Base-by-base conservation (phyloP, 2,329 filamentous ascomycete genomes). In the Paracoccidioides brasiliensis region DNA sequence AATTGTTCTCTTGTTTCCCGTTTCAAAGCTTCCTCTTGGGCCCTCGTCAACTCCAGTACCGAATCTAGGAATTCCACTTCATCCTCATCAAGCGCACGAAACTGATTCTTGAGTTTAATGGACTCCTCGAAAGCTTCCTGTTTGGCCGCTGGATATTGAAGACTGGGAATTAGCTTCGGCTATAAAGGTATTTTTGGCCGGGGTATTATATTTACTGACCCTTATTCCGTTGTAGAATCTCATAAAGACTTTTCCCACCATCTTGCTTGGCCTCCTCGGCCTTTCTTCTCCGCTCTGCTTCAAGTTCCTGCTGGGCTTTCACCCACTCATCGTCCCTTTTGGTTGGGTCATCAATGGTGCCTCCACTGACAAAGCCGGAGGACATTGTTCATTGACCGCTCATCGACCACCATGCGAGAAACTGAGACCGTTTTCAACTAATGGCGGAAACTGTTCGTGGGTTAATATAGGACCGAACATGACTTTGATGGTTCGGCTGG, bases 1-100 rank as follows among this genome's bases (percentile, higher is more conserved):
- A 85, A 68, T 62, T 80, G 78, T 59, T 82, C 79, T 4, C 71
- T 70, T 0, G 80, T 84, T 60, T 84, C 79, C 61, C 75, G 78
- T 62, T 74, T 78, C 46, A 83, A 72, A 3, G 74, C 77, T 2
- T 72, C 75, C 61, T 84, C 81, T 63, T 81, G 73, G 28, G 75
- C 76, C 32, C 80, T 73, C 32, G 77, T 78, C 5, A 75, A 77
- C 61, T 82, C 79, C 38, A 80, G 70, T 1, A 84, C 72, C 0
- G 78, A 79, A 58, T 83, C 76, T 3, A 78, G 65, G 57, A 77
- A 78, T 2, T 77, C 76, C 49, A 77, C 67, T 60, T 78, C 75
- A 56, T 77, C 75, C 57, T 77, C 75, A 57, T 77, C 76, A 22
- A 78, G 69, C 15, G 75, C 67, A 45, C 76, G 74, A 58, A 78